Evolutionary conservation across 208 protist species (phyloP).

Genomic region (Leishmania arabica): DNA sequence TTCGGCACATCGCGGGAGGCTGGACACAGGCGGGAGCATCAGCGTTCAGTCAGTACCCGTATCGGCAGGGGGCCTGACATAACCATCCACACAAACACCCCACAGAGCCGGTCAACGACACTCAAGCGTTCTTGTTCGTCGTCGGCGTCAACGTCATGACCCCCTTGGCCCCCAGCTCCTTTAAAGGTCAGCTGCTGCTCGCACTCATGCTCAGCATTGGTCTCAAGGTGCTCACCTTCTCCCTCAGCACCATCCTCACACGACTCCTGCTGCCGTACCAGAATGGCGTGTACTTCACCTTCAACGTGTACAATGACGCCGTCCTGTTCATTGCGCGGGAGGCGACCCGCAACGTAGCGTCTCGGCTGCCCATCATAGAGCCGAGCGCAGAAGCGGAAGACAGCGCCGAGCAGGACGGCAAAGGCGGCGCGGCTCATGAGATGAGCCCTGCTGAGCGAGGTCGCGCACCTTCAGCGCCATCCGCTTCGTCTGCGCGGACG

Average conservation of each 20-base stretch:
- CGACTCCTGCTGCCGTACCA: constrained; percentile 72
- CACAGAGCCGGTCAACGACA: not conserved
- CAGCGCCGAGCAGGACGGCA: not conserved
- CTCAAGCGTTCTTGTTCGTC: not conserved
- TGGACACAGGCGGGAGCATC: not conserved
- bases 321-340: constrained; percentile 79
- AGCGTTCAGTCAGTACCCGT: not conserved
- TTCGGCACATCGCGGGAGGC: not conserved
- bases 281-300: constrained; percentile 78
- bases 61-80: not conserved
- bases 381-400: not conserved
- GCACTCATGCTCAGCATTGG: constrained; percentile 63
- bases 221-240: constrained; percentile 81
- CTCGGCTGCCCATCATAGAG: constrained; percentile 32
- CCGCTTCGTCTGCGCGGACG: not conserved
- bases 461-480: not conserved
- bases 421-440: not conserved
- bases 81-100: not conserved
- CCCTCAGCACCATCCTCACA: constrained; percentile 62
- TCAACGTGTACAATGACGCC: constrained; percentile 78
- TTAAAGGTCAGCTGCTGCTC: constrained; percentile 67
- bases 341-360: constrained; percentile 68
- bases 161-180: constrained; percentile 13
- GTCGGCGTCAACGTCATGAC: not conserved
- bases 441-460: too few relatives aligned